Evolutionary conservation across 1,284 basidiomycete genomes (phyloP).

Genomic region (Cystobasidiaceae sp.): DNA sequence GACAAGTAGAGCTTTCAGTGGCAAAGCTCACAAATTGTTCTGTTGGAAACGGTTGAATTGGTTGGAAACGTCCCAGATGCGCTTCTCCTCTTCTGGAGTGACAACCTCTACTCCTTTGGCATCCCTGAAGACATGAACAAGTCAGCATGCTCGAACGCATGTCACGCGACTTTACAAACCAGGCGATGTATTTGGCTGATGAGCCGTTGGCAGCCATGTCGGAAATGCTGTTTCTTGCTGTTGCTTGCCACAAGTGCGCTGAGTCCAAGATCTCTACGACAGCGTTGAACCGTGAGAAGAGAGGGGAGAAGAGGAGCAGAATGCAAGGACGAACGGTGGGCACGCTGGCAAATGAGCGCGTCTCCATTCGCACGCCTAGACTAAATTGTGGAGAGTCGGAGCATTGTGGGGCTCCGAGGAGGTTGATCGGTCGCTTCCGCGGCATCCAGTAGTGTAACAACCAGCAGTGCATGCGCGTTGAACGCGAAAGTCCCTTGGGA

Average conservation of each 20-base stretch:
- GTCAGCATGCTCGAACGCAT: constrained; percentile 15
- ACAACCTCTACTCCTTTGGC: constrained; percentile 37
- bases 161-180: background rate
- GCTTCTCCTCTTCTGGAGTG: constrained; percentile 38
- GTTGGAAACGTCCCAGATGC: constrained; percentile 38
- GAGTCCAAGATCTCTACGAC: background rate
- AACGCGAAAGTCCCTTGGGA: no score
- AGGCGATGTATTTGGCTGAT: constrained; percentile 13
- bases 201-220: background rate
- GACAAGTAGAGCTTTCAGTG: background rate
- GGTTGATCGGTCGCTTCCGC: no score
- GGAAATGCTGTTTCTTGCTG: background rate
- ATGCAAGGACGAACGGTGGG: no score
- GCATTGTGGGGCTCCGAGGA: no score
- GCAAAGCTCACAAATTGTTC: constrained; percentile 34
- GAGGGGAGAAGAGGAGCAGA: no score
- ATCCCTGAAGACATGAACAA: constrained; percentile 40
- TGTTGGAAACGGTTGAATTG: constrained; percentile 40
- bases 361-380: no score
- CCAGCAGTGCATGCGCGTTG: no score
- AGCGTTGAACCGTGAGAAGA: background rate
- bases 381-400: no score
- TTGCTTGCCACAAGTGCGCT: background rate
- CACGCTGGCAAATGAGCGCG: no score
- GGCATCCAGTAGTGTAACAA: no score